Base-by-base conservation (phyloP, 2,329 filamentous ascomycete genomes). In the Monosporascus cannonballus region DNA sequence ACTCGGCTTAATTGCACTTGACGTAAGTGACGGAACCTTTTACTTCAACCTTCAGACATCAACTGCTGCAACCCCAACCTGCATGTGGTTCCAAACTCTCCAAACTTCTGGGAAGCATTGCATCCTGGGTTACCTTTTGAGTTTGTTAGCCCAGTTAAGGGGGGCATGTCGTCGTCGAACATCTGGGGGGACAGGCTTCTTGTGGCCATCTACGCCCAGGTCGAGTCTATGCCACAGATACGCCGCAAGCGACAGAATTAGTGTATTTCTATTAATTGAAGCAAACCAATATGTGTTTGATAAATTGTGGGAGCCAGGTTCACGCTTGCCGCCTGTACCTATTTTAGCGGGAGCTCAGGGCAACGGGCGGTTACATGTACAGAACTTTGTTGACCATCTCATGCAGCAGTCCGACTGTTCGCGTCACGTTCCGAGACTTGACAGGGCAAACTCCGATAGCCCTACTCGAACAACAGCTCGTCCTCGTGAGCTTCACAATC, bases 391-490 rank as follows among this genome's bases (percentile, higher is more conserved):
- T 46, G 24, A 46, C 42, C 42, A 30, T 46, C 20, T 27, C 24
- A 46, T 46, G 42, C 42, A 46, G 42, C 42, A 46, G 42, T 27
- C 42, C 24, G 42, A 46, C n/a, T 15, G 24, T 24, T 27, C 42
- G 42, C 42, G 42, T 46, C 42, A 46, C 42, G 42, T 46, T 46
- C 42, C 22, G 42, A 46, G 42, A 46, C 42, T 46, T 46, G 42
- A 46, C 42, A 46, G 42, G 42, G 42, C 42, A 46, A 46, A 25
- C 42, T 24, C 42, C 24, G 42, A 18, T 30, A 46, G 42, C 42
- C 42, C 24, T 46, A 25, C 15, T 22, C 7, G 17, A 30, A 27
- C 17, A 24, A 7, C 4, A 17, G 18, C 15, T 6, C 15, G 11
- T n/a, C 20, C 22, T 17, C 42, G 17, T 24, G 9, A 46, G 22